Evolutionary conservation across 208 protist species (phyloP).

Genomic region (Wallacemonas collosoma): DNA sequence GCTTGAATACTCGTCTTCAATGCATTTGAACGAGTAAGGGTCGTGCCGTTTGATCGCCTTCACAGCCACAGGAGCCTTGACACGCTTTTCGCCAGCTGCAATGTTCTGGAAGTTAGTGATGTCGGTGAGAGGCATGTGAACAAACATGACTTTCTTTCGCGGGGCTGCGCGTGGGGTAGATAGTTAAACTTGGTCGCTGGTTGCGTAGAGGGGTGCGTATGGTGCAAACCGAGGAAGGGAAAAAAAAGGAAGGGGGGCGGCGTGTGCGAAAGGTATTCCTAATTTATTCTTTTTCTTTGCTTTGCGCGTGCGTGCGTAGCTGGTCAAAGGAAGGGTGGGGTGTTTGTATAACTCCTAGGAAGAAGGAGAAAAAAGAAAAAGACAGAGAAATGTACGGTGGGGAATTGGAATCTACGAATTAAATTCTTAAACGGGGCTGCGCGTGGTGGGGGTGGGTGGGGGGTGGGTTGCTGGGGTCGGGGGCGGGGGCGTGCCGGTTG

Average conservation of each 20-base stretch:
- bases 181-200: not conserved
- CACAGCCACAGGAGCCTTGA: slow-evolving; percentile 4
- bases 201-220: not conserved
- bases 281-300: slow-evolving; percentile 2
- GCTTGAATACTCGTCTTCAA: slow-evolving; percentile 35
- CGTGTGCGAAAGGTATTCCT: slow-evolving; percentile 1
- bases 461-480: not conserved
- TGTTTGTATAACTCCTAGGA: not conserved
- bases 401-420: not conserved
- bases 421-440: not conserved
- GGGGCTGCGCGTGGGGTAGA: not conserved
- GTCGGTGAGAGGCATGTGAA: slow-evolving; percentile 55
- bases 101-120: slow-evolving; percentile 67
- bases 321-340: no score
- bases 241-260: not conserved
- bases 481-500: not conserved
- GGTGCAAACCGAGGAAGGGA: slow-evolving; percentile 10
- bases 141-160: slow-evolving; percentile 19
- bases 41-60: slow-evolving; percentile 48
- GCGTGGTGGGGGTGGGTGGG: not conserved
- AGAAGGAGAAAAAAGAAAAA: not conserved
- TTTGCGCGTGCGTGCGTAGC: not conserved
- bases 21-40: slow-evolving; percentile 76
- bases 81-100: slow-evolving; percentile 15
- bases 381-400: not conserved